These are phyloP conservation scores for Nigrospora sphaerica DNA, from an alignment of 2,329 filamentous ascomycete genomes.

Conservation along the genomic window DNA sequence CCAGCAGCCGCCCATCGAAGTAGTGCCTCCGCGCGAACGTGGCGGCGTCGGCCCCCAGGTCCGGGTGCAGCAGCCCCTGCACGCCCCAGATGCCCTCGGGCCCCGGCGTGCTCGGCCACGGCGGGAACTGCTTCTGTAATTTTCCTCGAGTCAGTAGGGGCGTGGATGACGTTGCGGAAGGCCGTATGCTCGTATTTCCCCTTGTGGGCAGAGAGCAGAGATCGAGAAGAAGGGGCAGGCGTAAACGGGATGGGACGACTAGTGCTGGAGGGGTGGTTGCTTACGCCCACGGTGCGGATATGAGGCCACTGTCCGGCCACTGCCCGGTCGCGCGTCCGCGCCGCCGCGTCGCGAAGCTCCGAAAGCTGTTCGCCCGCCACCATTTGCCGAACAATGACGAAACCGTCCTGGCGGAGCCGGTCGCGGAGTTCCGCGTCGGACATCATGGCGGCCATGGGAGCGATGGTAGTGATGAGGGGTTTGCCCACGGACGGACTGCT, in stretches of 20 bases:
- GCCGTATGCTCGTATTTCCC: too few relatives aligned
- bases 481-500: too few relatives aligned
- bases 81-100: conserved; percentile 78
- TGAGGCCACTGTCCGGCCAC: conserved; percentile 71
- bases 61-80: conserved; percentile 75
- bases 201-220: too few relatives aligned
- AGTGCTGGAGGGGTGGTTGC: too few relatives aligned
- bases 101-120: conserved; percentile 56
- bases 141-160: too few relatives aligned
- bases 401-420: conserved; percentile 64
- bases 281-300: conserved; percentile 65
- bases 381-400: conserved; percentile 62
- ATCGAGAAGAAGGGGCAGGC: too few relatives aligned
- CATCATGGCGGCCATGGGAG: background rate
- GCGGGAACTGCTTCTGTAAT: conserved; percentile 71
- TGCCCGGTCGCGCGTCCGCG: conserved; percentile 50
- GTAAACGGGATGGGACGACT: too few relatives aligned
- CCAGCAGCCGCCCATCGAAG: conserved; percentile 60
- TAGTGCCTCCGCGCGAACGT: conserved; percentile 59
- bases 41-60: conserved; percentile 48
- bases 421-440: conserved; percentile 27
- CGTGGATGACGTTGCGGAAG: too few relatives aligned
- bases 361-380: conserved; percentile 49
- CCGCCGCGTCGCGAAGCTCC: conserved; percentile 52
- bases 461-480: background rate